Evolutionary conservation across 2,329 filamentous ascomycete genomes (phyloP).

Genomic region (Botrytis sinoallii): DNA sequence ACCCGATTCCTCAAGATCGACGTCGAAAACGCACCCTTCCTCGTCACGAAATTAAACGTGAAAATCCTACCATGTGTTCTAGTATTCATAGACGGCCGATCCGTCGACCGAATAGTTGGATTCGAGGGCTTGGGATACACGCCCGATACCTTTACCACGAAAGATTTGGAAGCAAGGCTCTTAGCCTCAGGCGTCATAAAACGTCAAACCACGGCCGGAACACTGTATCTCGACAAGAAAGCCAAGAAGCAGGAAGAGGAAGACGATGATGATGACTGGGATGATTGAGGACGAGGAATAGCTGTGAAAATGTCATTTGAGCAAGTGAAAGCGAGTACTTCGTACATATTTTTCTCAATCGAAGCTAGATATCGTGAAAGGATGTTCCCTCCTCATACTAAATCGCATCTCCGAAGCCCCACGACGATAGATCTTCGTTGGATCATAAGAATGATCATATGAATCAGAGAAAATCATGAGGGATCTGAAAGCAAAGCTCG

Average conservation of each 20-base stretch:
- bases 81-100: conserved; percentile 53
- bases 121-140: conserved; percentile 56
- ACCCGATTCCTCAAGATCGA: conserved; percentile 56
- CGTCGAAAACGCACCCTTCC: conserved; percentile 57
- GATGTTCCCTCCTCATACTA: background rate
- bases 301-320: background rate
- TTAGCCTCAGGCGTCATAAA: conserved; percentile 50
- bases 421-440: background rate
- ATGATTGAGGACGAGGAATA: conserved; percentile 28
- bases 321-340: background rate
- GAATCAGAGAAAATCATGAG: background rate
- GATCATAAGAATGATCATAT: conserved; percentile 8
- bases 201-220: conserved; percentile 49
- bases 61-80: conserved; percentile 58
- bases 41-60: conserved; percentile 55
- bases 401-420: background rate
- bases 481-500: background rate
- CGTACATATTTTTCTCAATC: background rate
- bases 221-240: conserved; percentile 41
- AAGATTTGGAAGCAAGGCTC: conserved; percentile 52
- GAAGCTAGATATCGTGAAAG: background rate
- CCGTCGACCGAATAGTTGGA: conserved; percentile 54
- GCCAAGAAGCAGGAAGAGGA: conserved; percentile 40
- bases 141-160: conserved; percentile 50
- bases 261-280: conserved; percentile 50